These are phyloP conservation scores for Periconia sp. DNA, from an alignment of 2,329 filamentous ascomycete species.

Conservation along the genomic window DNA sequence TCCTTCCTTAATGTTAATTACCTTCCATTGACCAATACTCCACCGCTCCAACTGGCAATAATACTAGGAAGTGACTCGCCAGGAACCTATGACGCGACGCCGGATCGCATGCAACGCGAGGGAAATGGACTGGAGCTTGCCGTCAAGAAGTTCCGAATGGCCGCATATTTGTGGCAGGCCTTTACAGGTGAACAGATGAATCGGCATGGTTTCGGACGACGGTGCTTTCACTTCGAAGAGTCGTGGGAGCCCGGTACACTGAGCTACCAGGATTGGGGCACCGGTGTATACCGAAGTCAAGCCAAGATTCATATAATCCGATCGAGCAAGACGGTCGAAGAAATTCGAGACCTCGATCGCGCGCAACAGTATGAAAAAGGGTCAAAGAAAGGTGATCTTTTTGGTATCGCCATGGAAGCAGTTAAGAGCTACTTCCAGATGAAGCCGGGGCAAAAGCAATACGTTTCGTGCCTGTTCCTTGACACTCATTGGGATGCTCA, in stretches of 20 bases:
- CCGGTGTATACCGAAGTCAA: slow-evolving; percentile 82
- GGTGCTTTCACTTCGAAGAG: slow-evolving; percentile 90
- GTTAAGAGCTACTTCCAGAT: slow-evolving; percentile 79
- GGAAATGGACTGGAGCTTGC: slow-evolving; percentile 83
- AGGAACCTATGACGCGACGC: slow-evolving; percentile 81
- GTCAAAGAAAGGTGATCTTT: slow-evolving; percentile 74
- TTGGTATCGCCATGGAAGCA: slow-evolving; percentile 76
- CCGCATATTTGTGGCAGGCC: slow-evolving; percentile 94
- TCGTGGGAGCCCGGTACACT: slow-evolving; percentile 88
- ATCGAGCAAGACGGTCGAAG: slow-evolving; percentile 80
- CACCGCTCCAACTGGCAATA: slow-evolving; percentile 88
- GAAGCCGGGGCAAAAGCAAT: slow-evolving; percentile 78
- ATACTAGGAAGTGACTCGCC: slow-evolving; percentile 87
- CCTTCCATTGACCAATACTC: slow-evolving; percentile 76
- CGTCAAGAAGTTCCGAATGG: slow-evolving; percentile 90
- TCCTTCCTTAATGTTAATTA: slow-evolving; percentile 86
- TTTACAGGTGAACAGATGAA: slow-evolving; percentile 98
- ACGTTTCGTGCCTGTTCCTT: slow-evolving; percentile 84
- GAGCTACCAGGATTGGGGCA: slow-evolving; percentile 74
- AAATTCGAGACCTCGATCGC: slow-evolving; percentile 77
- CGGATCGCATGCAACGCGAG: slow-evolving; percentile 76
- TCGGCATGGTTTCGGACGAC: slow-evolving; percentile 82
- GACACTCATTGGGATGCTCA: slow-evolving; percentile 86
- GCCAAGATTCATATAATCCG: slow-evolving; percentile 88
- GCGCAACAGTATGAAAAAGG: slow-evolving; percentile 79